These are phyloP conservation scores for Leptoxyphium fumago DNA, from an alignment of 2,329 filamentous ascomycete genomes.

Conservation along the genomic window DNA sequence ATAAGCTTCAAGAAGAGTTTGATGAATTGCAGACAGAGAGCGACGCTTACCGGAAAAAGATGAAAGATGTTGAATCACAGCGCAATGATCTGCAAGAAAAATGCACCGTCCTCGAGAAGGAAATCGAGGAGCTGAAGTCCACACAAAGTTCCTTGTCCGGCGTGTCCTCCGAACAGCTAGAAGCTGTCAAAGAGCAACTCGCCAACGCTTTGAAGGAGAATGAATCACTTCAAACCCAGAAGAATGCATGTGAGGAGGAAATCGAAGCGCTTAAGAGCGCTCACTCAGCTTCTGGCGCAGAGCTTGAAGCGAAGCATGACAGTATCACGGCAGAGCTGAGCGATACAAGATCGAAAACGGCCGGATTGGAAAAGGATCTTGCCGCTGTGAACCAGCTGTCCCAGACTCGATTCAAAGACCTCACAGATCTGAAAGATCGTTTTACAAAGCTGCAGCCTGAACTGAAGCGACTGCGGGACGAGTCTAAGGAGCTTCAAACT, in stretches of 20 bases:
- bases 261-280: constrained; percentile 41
- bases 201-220: constrained; percentile 39
- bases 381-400: constrained; percentile 76
- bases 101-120: constrained; percentile 41
- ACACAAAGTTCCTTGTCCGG: constrained; percentile 3
- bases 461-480: constrained; percentile 60
- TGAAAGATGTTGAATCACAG: constrained; percentile 15
- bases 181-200: constrained; percentile 20
- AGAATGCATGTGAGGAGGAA: constrained; percentile 57
- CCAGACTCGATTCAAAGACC: constrained; percentile 73
- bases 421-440: constrained; percentile 64
- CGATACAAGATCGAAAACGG: constrained; percentile 54
- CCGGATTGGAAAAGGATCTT: constrained; percentile 65
- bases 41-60: constrained; percentile 7
- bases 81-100: constrained; percentile 10
- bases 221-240: constrained; percentile 45
- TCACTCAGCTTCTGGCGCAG: constrained; percentile 30
- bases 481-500: constrained; percentile 58
- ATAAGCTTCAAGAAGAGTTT: constrained; percentile 13
- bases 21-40: constrained; percentile 12
- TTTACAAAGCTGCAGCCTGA: constrained; percentile 79
- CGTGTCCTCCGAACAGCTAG: constrained; percentile 44
- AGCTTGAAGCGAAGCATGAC: constrained; percentile 37
- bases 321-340: constrained; percentile 52
- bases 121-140: constrained; percentile 38